phyloP scores from a whole-genome alignment of 345 rosid species.

The thale cress (Arabidopsis thaliana) region DNA sequence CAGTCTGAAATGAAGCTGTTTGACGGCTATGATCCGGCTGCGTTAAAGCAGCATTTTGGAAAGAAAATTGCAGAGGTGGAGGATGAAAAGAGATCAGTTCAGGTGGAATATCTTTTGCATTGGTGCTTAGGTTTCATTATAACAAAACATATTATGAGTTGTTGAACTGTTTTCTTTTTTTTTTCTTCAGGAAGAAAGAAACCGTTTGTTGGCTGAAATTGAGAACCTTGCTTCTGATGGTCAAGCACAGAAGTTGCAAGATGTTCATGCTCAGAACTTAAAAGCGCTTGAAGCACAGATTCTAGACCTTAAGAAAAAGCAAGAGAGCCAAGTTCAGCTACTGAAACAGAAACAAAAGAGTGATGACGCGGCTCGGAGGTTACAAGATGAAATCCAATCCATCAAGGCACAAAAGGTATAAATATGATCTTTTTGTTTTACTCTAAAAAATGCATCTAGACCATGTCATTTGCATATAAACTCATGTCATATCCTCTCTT shows the following conservation, averaged over 20 bases:
- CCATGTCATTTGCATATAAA: neutral
- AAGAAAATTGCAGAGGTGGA: slow-evolving; percentile 91
- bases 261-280: slow-evolving; percentile 79
- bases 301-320: slow-evolving; percentile 93
- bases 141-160: slow-evolving; percentile 6
- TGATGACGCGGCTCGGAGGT: slow-evolving; percentile 87
- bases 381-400: slow-evolving; percentile 95
- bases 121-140: slow-evolving; percentile 7
- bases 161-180: slow-evolving; percentile 24
- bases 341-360: slow-evolving; percentile 95
- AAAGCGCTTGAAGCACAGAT: slow-evolving; percentile 93
- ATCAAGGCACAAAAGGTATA: slow-evolving; percentile 94
- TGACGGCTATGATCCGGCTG: slow-evolving; percentile 71
- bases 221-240: slow-evolving; percentile 93
- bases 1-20: slow-evolving; percentile 97
- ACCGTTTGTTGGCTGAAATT: slow-evolving; percentile 80
- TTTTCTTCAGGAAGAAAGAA: slow-evolving; percentile 89
- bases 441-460: neutral
- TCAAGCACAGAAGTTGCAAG: slow-evolving; percentile 82
- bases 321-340: slow-evolving; percentile 94
- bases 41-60: slow-evolving; percentile 93
- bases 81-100: slow-evolving; percentile 88
- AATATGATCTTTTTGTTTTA: neutral
- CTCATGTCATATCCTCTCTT: slow-evolving; percentile 9
- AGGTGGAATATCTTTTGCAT: slow-evolving; percentile 53